Percentiles rank a stretch among this genome's conserved stretches.
phyloP scores from a whole-genome alignment of 148 eudicot genomes.

The Euryodendron excelsum region DNA sequence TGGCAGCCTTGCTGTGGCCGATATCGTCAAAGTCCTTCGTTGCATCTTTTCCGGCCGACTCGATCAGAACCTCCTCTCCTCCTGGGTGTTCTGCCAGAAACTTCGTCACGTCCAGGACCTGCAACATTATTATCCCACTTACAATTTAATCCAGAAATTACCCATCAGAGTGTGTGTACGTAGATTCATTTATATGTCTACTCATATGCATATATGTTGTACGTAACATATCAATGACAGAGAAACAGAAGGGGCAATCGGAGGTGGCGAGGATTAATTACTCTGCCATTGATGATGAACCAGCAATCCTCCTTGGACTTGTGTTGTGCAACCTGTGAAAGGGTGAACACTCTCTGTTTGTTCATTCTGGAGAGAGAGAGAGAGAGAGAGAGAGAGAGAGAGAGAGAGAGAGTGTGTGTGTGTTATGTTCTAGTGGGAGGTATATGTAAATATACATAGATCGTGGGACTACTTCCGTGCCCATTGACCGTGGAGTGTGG shows the following conservation, averaged over 20 bases:
- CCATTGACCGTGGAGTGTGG: no score
- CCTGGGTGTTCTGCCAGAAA: constrained; percentile 47
- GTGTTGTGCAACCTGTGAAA: constrained; percentile 41
- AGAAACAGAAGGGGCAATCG: background rate
- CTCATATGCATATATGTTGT: background rate
- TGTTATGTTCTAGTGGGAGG: no score
- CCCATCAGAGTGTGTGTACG: background rate
- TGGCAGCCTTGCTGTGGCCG: constrained; percentile 45
- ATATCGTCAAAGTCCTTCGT: constrained; percentile 32
- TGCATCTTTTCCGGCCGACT: constrained; percentile 43
- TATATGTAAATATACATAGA: no score
- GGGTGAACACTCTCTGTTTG: constrained; percentile 24
- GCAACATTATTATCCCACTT: background rate
- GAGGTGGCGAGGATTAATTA: background rate
- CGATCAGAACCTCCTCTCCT: constrained; percentile 39
- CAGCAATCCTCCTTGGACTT: constrained; percentile 44
- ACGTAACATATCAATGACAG: background rate
- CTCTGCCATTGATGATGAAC: constrained; percentile 43
- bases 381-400: background rate
- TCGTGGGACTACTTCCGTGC: no score
- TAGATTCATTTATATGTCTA: background rate
- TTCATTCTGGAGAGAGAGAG: constrained; percentile 11
- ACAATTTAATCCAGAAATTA: background rate
- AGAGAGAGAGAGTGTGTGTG: no score
- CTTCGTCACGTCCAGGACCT: constrained; percentile 41